phyloP scores from a whole-genome alignment of 176 grass and related monocot genomes.

The Tillandsia leiboldiana region DNA sequence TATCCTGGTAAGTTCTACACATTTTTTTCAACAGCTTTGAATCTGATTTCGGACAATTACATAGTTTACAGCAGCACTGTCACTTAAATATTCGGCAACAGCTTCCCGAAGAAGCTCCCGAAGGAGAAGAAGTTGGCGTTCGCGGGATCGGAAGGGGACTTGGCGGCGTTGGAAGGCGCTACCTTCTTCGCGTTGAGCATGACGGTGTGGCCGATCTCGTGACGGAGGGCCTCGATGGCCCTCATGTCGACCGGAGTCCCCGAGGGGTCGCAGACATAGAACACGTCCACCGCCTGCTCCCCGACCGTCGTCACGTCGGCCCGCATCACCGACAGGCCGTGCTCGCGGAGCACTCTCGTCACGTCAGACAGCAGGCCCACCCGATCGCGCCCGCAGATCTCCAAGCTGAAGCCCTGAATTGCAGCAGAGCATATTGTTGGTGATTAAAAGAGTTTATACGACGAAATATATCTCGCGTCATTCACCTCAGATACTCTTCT shows the following conservation, averaged over 20 bases:
- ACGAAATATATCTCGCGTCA: not conserved
- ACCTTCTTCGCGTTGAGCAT: conserved; percentile 86
- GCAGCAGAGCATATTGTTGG: not conserved
- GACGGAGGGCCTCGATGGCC: conserved; percentile 63
- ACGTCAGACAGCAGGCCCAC: conserved; percentile 80
- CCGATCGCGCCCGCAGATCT: conserved; percentile 77
- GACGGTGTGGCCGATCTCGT: conserved; percentile 63
- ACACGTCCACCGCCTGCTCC: conserved; percentile 55
- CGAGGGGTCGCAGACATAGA: conserved; percentile 63
- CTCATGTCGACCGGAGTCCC: conserved; percentile 67
- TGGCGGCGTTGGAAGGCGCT: conserved; percentile 18
- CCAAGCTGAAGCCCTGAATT: conserved; percentile 72
- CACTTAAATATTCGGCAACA: conserved; percentile 14
- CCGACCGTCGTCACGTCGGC: conserved; percentile 62
- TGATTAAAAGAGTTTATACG: conserved; percentile 3
- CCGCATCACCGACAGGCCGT: conserved; percentile 53
- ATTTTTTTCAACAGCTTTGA: not conserved
- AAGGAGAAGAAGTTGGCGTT: conserved; percentile 79
- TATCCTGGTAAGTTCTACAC: not conserved
- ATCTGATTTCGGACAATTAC: not conserved
- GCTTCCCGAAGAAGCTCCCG: conserved; percentile 58
- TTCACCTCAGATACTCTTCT: conserved; percentile 91
- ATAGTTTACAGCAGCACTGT: not conserved
- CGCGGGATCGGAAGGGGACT: conserved; percentile 15
- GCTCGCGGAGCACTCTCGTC: conserved; percentile 60